Evolutionary conservation across 306 rosid species (phyloP).

Genomic region (Sesbania bispinosa): DNA sequence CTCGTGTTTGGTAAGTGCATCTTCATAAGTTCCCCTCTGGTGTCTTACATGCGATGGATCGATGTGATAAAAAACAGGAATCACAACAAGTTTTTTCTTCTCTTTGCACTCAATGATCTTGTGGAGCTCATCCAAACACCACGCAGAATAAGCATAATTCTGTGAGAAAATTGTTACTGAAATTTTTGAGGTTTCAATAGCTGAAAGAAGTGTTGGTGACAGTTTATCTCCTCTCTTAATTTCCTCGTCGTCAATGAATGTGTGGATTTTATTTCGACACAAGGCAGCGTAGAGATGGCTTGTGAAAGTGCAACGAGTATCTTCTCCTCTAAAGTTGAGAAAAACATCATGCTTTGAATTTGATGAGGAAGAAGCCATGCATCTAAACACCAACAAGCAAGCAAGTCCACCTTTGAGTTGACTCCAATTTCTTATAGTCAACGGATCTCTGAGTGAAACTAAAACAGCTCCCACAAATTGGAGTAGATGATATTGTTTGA

Average conservation of each 20-base stretch:
- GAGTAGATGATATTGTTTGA: too few species aligned
- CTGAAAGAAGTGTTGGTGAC: not conserved
- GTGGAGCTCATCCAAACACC: not conserved
- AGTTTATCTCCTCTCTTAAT: not conserved
- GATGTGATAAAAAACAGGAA: not conserved
- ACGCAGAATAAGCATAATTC: not conserved
- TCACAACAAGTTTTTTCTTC: not conserved
- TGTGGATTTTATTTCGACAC: not conserved
- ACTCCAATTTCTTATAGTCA: not conserved
- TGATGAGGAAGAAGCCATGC: constrained; percentile 1
- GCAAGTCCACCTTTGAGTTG: not conserved
- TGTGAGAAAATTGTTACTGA: not conserved
- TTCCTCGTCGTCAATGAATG: not conserved
- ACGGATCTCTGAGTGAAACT: too few species aligned
- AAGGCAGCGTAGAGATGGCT: not conserved
- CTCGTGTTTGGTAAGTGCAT: not conserved
- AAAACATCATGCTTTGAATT: constrained; percentile 7
- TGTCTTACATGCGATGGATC: constrained; percentile 5
- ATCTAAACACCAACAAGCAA: not conserved
- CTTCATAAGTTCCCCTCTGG: not conserved
- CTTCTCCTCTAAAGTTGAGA: constrained; percentile 6
- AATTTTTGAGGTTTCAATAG: not conserved
- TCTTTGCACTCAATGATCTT: not conserved
- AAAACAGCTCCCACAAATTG: too few species aligned
- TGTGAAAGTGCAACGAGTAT: not conserved